Conservation (phyloP, 805 yeast species). For the Schizosaccharomyces lindneri region DNA sequence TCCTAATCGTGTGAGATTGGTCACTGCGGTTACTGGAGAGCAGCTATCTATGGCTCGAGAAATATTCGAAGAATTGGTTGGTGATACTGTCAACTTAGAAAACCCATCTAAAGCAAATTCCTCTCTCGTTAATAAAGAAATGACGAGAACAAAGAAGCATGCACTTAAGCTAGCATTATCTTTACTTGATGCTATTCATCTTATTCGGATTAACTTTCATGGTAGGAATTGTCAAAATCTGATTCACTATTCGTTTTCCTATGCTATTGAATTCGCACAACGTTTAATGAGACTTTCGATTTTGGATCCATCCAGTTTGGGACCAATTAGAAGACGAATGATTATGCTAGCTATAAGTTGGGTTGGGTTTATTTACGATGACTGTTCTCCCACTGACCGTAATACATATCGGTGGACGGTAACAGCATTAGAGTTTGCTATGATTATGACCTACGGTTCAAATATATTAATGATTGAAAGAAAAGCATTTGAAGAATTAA, state of each 20-base stretch:
- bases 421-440: conserved; percentile 79
- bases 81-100: conserved; percentile 15
- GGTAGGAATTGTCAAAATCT: conserved; percentile 49
- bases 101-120: conserved; percentile 25
- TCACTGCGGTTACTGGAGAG: conserved; percentile 44
- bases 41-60: conserved; percentile 31
- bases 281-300: conserved; percentile 29
- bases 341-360: conserved; percentile 63
- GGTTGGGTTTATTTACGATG: conserved; percentile 83
- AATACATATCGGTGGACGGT: conserved; percentile 93
- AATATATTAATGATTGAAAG: conserved; percentile 61
- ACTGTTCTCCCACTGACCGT: conserved; percentile 76
- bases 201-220: conserved; percentile 25
- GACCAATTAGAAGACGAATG: conserved; percentile 43
- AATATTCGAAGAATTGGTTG: conserved; percentile 33
- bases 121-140: conserved; percentile 45
- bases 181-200: conserved; percentile 35
- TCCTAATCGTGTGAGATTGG: conserved; percentile 40
- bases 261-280: conserved; percentile 60
- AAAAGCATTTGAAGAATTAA: conserved; percentile 45
- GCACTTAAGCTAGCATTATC: conserved; percentile 44
- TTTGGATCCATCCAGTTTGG: conserved; percentile 39
- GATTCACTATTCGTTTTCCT: conserved; percentile 46
- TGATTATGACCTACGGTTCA: conserved; percentile 78
- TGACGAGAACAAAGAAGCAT: conserved; percentile 36